Evolutionary conservation across 305 asterid species (phyloP), one percentile per base, ranked within the genome.

Genomic region (Plantago lanceolata): DNA sequence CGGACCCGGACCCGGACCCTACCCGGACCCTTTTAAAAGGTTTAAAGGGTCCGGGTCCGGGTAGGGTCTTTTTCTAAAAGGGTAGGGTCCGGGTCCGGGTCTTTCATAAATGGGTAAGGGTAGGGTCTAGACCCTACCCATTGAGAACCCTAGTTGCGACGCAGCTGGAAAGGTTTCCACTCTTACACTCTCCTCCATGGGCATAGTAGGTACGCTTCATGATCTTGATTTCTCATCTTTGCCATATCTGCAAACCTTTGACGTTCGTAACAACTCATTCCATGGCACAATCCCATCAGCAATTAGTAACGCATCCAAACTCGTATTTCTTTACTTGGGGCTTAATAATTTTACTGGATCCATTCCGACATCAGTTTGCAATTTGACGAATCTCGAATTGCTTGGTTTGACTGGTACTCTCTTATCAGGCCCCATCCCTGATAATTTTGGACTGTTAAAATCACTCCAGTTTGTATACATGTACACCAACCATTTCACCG

Each of bases 221-320:
- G 8, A 48, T n/a, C 49, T 78, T 4, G 60, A 71, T 19, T 75
- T 75, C 69, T 74, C 79, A 19, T 61, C 59, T 5, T 63, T 73
- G 4, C 20, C 58, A 4, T 33, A 45, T 62, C 63, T 76, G 15
- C 15, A 9, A n/a, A n/a, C 0, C 16, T 9, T 76, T 13, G 54
- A 66, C 26, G 63, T 76, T 11, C 43, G 18, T 0, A 12, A 11
- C 19, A 76, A 76, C 60, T 62, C 61, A 4, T 63, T 76, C 31
- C 18, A 21, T 37, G 79, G 80, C 6, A 47, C 61, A 20, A 59
- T 76, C 55, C 80, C 78, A 75, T 48, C 57, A 44, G 56, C 19
- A 76, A 20, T 52, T 43, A 1, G 50, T 72, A n/a, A 63, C 43
- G 21, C 52, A 55, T 19, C 33, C 74, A 13, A 19, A 37, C 44